A percentile compares a stretch with the other conserved stretches of the same genome.
Conservation (phyloP, 2,329 filamentous ascomycete genomes). For the Claviceps digitariae region DNA sequence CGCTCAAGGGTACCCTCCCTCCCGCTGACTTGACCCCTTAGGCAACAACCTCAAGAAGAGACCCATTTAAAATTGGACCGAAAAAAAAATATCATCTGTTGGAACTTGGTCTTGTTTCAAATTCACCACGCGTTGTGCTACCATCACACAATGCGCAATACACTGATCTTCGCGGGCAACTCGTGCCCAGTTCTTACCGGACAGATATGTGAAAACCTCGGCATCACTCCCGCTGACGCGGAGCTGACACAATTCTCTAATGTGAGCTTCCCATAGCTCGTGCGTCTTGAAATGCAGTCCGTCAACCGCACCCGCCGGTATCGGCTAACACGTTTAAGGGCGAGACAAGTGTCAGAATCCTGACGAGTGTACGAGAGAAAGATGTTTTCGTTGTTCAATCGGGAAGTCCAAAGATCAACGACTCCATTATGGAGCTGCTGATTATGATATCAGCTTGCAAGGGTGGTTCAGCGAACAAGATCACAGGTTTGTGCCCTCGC, state of each 20-base stretch:
- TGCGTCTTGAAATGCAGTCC: neutral
- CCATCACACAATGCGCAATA: conserved; percentile 42
- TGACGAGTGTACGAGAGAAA: conserved; percentile 79
- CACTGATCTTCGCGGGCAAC: conserved; percentile 53
- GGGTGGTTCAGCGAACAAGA: conserved; percentile 89
- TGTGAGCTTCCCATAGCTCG: conserved; percentile 32
- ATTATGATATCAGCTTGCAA: conserved; percentile 99
- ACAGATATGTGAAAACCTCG: conserved; percentile 55
- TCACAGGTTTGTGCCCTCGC: conserved; percentile 57
- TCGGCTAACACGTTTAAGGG: conserved; percentile 30
- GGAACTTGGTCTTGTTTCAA: conserved; percentile 2
- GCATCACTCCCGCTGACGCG: conserved; percentile 49
- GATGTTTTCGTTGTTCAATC: conserved; percentile 99
- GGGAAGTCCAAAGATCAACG: conserved; percentile 90
- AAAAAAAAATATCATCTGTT: conserved; percentile 10
- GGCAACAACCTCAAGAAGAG: neutral
- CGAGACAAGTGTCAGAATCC: conserved; percentile 56
- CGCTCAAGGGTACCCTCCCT: too few relatives aligned
- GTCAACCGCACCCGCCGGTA: conserved; percentile 5
- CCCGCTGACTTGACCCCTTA: neutral
- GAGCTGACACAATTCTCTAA: conserved; percentile 60
- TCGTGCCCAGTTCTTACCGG: conserved; percentile 51
- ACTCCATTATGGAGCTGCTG: conserved; percentile 96
- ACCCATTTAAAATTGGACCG: neutral
- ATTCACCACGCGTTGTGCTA: conserved; percentile 9